Conservation (phyloP, 768 basidiomycete species). For the Mycena leptocephala region DNA sequence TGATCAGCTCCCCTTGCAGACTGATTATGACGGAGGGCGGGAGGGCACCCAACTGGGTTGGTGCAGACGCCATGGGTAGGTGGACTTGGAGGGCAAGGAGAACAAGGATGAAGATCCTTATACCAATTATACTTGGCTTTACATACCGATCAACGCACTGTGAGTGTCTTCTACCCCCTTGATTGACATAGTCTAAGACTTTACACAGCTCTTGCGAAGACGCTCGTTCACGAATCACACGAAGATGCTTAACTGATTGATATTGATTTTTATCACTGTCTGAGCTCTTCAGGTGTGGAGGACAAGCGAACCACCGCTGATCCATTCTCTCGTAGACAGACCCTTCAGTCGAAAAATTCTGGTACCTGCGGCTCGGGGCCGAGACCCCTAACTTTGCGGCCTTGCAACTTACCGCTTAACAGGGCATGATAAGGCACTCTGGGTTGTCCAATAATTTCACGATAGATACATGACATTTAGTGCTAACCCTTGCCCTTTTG, state of each 20-base stretch:
- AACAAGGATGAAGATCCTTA: neutral
- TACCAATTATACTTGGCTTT: neutral
- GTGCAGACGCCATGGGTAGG: constrained; percentile 20
- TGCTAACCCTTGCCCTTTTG: no score
- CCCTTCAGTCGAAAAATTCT: neutral
- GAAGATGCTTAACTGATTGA: constrained; percentile 1
- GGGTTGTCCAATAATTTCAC: no score
- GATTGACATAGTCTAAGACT: constrained; percentile 3
- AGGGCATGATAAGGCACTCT: no score
- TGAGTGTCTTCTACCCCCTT: constrained; percentile 1
- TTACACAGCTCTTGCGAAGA: neutral
- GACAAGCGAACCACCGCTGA: neutral
- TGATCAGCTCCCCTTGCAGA: constrained; percentile 23
- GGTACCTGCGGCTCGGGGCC: neutral
- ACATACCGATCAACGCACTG: neutral
- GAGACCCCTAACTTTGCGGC: neutral
- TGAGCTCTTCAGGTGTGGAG: neutral
- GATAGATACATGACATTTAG: no score
- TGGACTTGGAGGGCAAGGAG: neutral
- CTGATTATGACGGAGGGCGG: neutral
- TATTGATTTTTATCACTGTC: constrained; percentile 1
- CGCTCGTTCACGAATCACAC: neutral
- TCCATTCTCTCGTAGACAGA: neutral
- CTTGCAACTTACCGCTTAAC: no score
- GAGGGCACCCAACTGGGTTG: constrained; percentile 22